Conservation (phyloP, 2,329 filamentous ascomycete genomes). For the Colletotrichum orchidophilum region DNA sequence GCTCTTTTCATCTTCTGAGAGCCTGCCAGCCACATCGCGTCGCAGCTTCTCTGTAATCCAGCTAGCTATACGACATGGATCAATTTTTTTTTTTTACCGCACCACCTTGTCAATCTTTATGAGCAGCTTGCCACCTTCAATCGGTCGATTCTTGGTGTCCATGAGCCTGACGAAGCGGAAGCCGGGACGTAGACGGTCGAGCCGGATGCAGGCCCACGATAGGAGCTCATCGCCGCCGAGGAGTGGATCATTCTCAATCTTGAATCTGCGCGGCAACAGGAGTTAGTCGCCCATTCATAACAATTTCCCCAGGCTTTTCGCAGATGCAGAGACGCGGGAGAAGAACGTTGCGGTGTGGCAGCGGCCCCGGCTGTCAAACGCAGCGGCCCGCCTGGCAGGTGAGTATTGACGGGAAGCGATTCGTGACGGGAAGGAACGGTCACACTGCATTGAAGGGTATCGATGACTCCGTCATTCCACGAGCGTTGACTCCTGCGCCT, state of each 20-base stretch:
- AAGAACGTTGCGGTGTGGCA: slow-evolving; percentile 10
- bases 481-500: neutral
- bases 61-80: neutral
- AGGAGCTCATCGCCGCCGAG: slow-evolving; percentile 51
- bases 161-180: slow-evolving; percentile 64
- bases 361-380: slow-evolving; percentile 31
- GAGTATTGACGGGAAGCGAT: slow-evolving; percentile 2
- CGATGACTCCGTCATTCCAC: slow-evolving; percentile 2
- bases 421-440: slow-evolving; percentile 3
- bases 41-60: slow-evolving; percentile 1
- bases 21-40: neutral
- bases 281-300: neutral
- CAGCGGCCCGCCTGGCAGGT: slow-evolving; percentile 12
- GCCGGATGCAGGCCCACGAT: slow-evolving; percentile 68
- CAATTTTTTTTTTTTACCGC: no score
- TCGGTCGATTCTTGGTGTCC: slow-evolving; percentile 54
- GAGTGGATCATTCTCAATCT: slow-evolving; percentile 59
- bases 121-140: slow-evolving; percentile 58
- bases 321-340: neutral
- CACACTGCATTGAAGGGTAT: slow-evolving; percentile 3
- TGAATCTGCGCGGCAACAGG: slow-evolving; percentile 55
- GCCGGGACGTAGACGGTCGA: slow-evolving; percentile 64
- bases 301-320: neutral
- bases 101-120: slow-evolving; percentile 62
- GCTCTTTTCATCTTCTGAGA: neutral